Evolutionary conservation across 2,329 filamentous ascomycete species (phyloP).

Genomic region (Sarocladium brachiariae): DNA sequence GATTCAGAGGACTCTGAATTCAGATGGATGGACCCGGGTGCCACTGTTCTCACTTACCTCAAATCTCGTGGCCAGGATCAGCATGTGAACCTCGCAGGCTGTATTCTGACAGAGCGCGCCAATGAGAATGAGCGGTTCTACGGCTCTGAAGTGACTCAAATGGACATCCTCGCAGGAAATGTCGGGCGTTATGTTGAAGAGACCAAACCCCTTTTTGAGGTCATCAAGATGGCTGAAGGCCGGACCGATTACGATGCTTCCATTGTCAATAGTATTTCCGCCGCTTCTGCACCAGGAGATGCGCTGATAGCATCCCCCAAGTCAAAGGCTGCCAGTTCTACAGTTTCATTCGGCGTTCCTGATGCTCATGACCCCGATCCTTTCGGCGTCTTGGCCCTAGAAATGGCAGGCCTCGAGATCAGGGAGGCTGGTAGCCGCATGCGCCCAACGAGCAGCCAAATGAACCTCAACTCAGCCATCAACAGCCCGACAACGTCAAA

Average conservation of each 20-base stretch:
- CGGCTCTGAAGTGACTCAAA: conserved; percentile 37
- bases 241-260: conserved; percentile 65
- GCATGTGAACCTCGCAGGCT: conserved; percentile 48
- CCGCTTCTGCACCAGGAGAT: conserved; percentile 70
- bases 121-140: conserved; percentile 58
- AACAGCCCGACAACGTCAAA: conserved; percentile 57
- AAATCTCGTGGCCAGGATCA: conserved; percentile 52
- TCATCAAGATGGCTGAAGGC: conserved; percentile 82
- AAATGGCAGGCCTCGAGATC: conserved; percentile 83
- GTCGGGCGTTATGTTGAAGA: conserved; percentile 48
- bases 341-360: conserved; percentile 64
- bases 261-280: conserved; percentile 57
- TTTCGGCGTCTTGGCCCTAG: conserved; percentile 83
- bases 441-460: conserved; percentile 69
- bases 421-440: conserved; percentile 71
- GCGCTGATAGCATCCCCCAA: conserved; percentile 46
- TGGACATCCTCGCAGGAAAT: conserved; percentile 52
- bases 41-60: conserved; percentile 51
- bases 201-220: conserved; percentile 61
- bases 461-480: conserved; percentile 72
- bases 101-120: conserved; percentile 46
- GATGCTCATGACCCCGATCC: conserved; percentile 80
- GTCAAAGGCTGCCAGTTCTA: conserved; percentile 25
- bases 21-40: conserved; percentile 44
- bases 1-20: conserved; percentile 46